Evolutionary conservation across 306 rosid genomes (phyloP), one percentile per base, ranked within the genome.

Genomic region (Cucurbita argyrosperma): DNA sequence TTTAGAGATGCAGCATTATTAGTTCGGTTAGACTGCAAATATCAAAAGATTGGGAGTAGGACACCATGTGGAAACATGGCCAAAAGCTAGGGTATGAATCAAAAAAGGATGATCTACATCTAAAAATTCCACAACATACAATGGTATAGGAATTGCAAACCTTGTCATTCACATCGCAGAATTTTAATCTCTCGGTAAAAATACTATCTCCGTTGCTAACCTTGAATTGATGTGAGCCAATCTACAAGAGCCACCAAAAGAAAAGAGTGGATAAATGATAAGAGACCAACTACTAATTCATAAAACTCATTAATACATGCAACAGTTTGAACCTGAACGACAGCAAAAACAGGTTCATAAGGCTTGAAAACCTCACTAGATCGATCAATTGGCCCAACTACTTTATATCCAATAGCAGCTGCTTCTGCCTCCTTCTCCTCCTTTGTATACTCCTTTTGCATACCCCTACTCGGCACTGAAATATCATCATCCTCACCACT

Each of bases 151-250:
- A 63, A 56, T 52, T 42, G 61, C 90, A 70, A 26, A 88, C 97
- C 96, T 85, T 89, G 60, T 95, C 96, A 82, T 95, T 95, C 42
- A 95, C 96, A 51, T 95, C 96, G 15, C 96, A 89, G 74, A 91
- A 89, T 52, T 95, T 95, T 87, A 89, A 79, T 58, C 91, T 89
- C 59, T 95, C 99, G 0, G 96, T 84, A 85, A 89, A 91, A 87
- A 91, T 82, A 85, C 87, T 77, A 78, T 95, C 96, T 76, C 96
- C 76, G 18, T 91, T 95, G 86, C 97, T 88, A 57, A 89, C 91
- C 85, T 94, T 91, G 82, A 91, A 91, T 84, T 91, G 92, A 77
- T 94, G 97, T 13, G 96, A 94, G 54, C 99, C 99, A 80, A 94
- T 78, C 97, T 91, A 49, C 74, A 47, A 26, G 7, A 47, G 8